A percentile compares a stretch with the other conserved stretches of the same genome.
Evolutionary conservation across 2,329 filamentous ascomycete genomes (phyloP).

Genomic region (Hypocreales sp.): DNA sequence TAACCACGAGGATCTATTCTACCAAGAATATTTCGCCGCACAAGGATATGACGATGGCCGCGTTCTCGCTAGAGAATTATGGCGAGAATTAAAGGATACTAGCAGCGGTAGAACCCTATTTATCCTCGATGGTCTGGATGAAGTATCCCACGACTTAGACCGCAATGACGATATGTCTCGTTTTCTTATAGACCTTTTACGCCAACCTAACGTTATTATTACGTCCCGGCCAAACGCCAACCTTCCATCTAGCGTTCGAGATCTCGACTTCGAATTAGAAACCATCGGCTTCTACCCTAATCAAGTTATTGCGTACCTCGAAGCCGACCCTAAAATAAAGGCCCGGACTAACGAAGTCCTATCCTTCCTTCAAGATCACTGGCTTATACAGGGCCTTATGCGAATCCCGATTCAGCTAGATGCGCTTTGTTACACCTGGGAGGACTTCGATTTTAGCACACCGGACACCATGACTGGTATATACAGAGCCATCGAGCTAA

Average conservation of each 20-base stretch:
- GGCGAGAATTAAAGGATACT: constrained; percentile 1
- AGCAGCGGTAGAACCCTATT: constrained; percentile 16
- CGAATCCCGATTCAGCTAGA: constrained; percentile 28
- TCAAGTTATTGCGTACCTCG: constrained; percentile 18
- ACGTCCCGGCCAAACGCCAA: constrained; percentile 19
- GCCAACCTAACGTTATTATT: constrained; percentile 19
- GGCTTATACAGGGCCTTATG: constrained; percentile 18
- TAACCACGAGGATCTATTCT: constrained; percentile 10
- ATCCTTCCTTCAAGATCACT: constrained; percentile 15
- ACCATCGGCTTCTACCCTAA: constrained; percentile 21
- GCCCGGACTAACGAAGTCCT: constrained; percentile 9
- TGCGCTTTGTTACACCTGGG: constrained; percentile 24
- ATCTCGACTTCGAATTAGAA: constrained; percentile 20
- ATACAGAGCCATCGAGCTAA: constrained; percentile 16
- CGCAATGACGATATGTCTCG: constrained; percentile 3
- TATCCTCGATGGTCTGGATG: constrained; percentile 27
- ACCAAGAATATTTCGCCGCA: constrained; percentile 12
- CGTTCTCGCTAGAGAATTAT: constrained; percentile 7
- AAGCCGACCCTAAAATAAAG: constrained; percentile 2
- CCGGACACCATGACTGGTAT: constrained; percentile 21
- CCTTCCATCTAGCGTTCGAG: constrained; percentile 3
- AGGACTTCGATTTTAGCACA: constrained; percentile 3
- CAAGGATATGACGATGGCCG: constrained; percentile 1
- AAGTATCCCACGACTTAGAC: constrained; percentile 14
- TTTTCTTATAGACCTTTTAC: constrained; percentile 15